Base-by-base conservation (phyloP, 2,329 filamentous ascomycete species). In the Macroventuria anomochaeta region DNA sequence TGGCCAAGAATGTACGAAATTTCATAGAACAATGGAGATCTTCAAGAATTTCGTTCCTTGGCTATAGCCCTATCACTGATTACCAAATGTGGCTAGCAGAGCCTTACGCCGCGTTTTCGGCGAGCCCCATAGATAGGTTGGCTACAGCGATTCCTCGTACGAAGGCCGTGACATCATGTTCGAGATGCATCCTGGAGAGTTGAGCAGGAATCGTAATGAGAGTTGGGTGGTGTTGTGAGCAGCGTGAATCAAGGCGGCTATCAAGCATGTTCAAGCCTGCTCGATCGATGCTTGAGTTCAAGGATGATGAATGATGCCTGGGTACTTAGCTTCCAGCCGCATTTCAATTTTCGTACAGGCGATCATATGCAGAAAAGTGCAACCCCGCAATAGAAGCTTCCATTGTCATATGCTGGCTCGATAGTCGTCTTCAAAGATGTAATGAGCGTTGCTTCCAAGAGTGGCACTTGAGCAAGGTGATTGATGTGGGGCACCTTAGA, bases 11-110 rank as follows among this genome's bases (percentile, higher is more conserved):
- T 8, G 3, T 3, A 10, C 29, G 15, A 11, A n/a, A 2, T 20
- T 12, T 7, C n/a, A 18, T 1, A 26, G 28, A 49, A 36, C 23
- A 17, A n/a, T 7, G 8, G 20, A 12, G 31, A 40, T 40, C 20
- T 25, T 12, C 4, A 8, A 8, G 23, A 25, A 5, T 8, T 8
- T 8, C 23, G 23, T 12, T 28, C 29, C 36, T 49, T 40, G 33
- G 36, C 36, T 26, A 17, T 28, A 25, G 36, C 15, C 29, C 46
- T 41, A 40, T 41, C 37, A 13, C 20, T 34, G 29, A 41, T 49
- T 49, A 49, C 46, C 21, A 17, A 33, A 41, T 33, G 6, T 12
- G 13, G 46, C 36, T 40, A 48, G 18, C 13, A n/a, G 2, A 10
- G 20, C 21, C 40, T 18, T 40, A 17, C 28, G 36, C 46, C 36